Evolutionary conservation across 2,329 filamentous ascomycete species (phyloP).

Genomic region (Coccinonectria pachysandricola): DNA sequence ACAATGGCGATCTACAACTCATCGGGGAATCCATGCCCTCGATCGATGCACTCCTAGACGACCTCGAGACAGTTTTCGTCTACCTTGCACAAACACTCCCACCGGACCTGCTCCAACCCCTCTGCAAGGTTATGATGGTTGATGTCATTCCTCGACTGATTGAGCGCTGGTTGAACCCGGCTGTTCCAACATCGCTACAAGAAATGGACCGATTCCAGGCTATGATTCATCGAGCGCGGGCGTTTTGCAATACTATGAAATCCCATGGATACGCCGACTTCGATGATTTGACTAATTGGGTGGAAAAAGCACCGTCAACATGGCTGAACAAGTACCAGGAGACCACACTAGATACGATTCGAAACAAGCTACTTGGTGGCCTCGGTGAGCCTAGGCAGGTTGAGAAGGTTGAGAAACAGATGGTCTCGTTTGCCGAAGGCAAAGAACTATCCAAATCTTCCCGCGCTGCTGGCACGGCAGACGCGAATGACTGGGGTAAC

Average conservation of each 20-base stretch:
- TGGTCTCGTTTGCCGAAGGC: conserved; percentile 58
- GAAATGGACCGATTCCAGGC: conserved; percentile 63
- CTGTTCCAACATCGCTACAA: conserved; percentile 64
- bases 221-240: conserved; percentile 52
- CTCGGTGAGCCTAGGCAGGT: conserved; percentile 60
- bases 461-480: conserved; percentile 33
- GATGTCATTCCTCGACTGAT: conserved; percentile 59
- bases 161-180: conserved; percentile 61
- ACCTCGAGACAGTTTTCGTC: conserved; percentile 40
- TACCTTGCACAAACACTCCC: conserved; percentile 46
- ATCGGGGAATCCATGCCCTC: conserved; percentile 33
- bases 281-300: conserved; percentile 65
- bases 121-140: conserved; percentile 63
- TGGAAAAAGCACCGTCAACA: conserved; percentile 64
- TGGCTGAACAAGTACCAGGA: conserved; percentile 84
- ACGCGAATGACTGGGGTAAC: conserved; percentile 55
- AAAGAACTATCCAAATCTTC: conserved; percentile 48
- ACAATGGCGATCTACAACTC: conserved; percentile 33
- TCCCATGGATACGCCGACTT: conserved; percentile 52
- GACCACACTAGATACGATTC: conserved; percentile 63
- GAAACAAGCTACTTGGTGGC: conserved; percentile 56
- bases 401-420: conserved; percentile 76
- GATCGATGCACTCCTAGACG: conserved; percentile 41
- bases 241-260: conserved; percentile 55
- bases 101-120: conserved; percentile 41